Evolutionary conservation across 129 eudicot species (phyloP), one percentile per base, ranked within the genome.

Genomic region (Gnaphalium uliginosum): DNA sequence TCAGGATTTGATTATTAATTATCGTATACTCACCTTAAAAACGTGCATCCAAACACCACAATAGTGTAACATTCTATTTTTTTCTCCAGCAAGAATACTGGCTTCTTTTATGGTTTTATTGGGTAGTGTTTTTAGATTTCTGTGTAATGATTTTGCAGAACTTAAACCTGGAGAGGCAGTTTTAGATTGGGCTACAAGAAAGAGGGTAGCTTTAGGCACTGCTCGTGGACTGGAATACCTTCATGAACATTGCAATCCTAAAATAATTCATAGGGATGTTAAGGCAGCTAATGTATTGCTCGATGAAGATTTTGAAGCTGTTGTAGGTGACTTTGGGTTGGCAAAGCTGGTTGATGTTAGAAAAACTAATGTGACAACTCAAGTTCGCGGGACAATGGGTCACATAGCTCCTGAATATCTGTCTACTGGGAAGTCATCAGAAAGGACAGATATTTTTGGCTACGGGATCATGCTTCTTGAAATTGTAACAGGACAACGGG

Each of bases 311-410:
- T 95, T 95, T 82, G 97, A 95, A 83, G 97, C 99, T 8, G 99
- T 95, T 35, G 99, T 95, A 54, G 99, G 99, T 58, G 99, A 95
- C 77, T 95, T 95, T 70, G 97, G 99, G 71, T 74, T 95, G 77
- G 97, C 99, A 62, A 95, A 95, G 80, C 78, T 95, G 73, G 97
- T 95, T 25, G 99, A 95, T 76, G 89, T 91, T n/a, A 86, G 97
- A 77, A 91, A 89, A 64, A 91, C 99, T 51, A 91, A 91, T 66
- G 99, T 95, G 18, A 91, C 99, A 0, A 95, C 99, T 39, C 99
- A 91, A 81, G 97, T 95, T 72, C 99, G 97, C 62, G 99, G 99
- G 72, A 95, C 99, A 0, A 95, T 95, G 99, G 99, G 99, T 62
- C 99, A 95, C 84, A 95, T 95, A 60, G 99, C 99, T 77, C 99